These are phyloP conservation scores for Magnaporthales sp. DNA, from an alignment of 2,329 filamentous ascomycete genomes.

Conservation along the genomic window DNA sequence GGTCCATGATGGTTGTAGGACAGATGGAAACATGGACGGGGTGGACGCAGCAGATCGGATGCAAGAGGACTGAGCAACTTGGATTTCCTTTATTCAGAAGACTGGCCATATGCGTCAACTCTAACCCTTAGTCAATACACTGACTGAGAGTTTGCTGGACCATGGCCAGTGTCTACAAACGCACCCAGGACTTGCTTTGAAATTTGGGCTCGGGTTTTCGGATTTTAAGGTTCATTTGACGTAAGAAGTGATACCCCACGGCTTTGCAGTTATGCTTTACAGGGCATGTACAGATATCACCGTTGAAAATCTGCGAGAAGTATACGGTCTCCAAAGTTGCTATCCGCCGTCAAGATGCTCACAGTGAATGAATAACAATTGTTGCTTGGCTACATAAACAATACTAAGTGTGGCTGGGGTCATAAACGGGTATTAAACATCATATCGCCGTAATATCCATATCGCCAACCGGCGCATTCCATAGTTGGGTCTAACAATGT, in stretches of 20 bases:
- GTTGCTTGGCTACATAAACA: neutral
- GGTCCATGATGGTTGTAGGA: constrained; percentile 56
- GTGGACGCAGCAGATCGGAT: constrained; percentile 26
- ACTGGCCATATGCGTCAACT: neutral
- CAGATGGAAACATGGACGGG: constrained; percentile 35
- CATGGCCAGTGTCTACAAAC: neutral
- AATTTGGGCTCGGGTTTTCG: neutral
- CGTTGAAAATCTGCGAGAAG: neutral
- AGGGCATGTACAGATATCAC: neutral
- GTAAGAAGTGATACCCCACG: neutral
- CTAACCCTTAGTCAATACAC: neutral
- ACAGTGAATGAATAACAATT: neutral
- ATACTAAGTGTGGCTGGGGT: neutral
- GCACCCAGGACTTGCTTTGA: neutral
- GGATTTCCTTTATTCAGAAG: neutral
- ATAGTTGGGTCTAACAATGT: neutral
- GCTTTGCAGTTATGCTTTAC: neutral
- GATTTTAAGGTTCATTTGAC: neutral
- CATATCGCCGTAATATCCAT: neutral
- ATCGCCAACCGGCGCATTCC: neutral
- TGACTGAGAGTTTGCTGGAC: neutral
- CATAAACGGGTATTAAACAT: neutral
- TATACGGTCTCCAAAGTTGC: neutral
- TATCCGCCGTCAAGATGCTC: neutral
- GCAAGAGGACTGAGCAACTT: neutral